Base-by-base conservation (phyloP, 1,139 yeast species). In the Debaryomycetaceae sp. region DNA sequence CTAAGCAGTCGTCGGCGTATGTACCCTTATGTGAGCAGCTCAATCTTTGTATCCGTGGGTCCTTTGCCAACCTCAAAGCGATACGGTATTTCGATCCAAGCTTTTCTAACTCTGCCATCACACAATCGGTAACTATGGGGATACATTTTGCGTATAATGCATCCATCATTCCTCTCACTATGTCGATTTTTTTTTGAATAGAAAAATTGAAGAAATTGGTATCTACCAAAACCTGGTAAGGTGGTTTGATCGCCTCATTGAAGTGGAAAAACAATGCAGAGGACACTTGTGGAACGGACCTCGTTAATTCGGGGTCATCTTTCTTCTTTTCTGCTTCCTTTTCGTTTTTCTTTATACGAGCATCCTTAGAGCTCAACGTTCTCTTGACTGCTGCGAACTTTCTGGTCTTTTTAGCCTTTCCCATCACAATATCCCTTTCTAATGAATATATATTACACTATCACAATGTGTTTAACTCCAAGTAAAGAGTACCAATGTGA, bases 1-100 rank as follows among this genome's bases (percentile, higher is more conserved):
- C 98, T 31, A 92, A 65, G 63, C 98, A 92, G 65, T 92, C 98
- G 79, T 92, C 98, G 26, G 98, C 98, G 71, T 92, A 92, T 0
- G 96, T 92, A 15, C 98, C 98, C 52, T 83, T 85, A 57, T 92
- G 98, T 15, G 94, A 75, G 58, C 98, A 92, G 33, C 83, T 87
- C 35, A 92, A 72, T 46, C 98, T 73, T 57, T 87, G 79, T 36
- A 92, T 86, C 54, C 98, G 73, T 34, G 97, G 97, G 58, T 92
- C 98, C 52, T 88, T 84, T 29, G 98, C 98, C 56, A 92, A 70
- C 47, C 85, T 81, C 48, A 92, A 73, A 1, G 98, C 98, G 49
- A 92, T 92, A 59, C 98, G 75, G 63, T 87, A 92, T 59, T 84
- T 88, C 19, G 96, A 95, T 0, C 98, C 98, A 44, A 92, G 73